A percentile compares a stretch with the other conserved stretches of the same genome.
phyloP scores from a whole-genome alignment of 1,139 yeast genomes.

The Suhomyces taliae region DNA sequence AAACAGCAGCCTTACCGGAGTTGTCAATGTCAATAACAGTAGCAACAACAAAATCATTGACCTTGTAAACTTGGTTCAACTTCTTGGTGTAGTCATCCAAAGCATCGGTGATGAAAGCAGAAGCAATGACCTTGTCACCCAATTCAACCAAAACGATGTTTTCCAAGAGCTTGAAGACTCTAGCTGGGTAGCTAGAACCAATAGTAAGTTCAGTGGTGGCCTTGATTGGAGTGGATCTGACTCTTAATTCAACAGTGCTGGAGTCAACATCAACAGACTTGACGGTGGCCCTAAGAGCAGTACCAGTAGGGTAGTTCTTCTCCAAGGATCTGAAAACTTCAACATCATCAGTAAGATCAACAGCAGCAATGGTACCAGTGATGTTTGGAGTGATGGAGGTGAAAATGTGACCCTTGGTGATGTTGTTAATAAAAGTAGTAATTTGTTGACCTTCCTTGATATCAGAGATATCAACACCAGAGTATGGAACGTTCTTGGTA shows the following conservation, averaged over 20 bases:
- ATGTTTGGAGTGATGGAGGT: constrained; percentile 68
- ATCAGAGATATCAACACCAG: constrained; percentile 37
- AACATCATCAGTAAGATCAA: constrained; percentile 65
- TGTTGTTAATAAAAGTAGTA: constrained; percentile 54
- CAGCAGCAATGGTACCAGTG: constrained; percentile 65
- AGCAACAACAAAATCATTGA: constrained; percentile 62
- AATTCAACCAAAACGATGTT: constrained; percentile 66
- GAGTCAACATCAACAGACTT: constrained; percentile 54
- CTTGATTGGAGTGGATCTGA: constrained; percentile 45
- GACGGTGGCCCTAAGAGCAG: constrained; percentile 63
- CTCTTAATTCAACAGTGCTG: constrained; percentile 49
- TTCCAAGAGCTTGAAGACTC: constrained; percentile 61
- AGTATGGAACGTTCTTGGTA: constrained; percentile 20
- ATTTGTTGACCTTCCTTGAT: constrained; percentile 44
- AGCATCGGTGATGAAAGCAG: constrained; percentile 76
- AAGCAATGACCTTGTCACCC: constrained; percentile 61
- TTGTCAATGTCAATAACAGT: constrained; percentile 60
- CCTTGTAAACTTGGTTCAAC: constrained; percentile 51
- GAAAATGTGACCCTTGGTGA: constrained; percentile 59
- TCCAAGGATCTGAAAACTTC: constrained; percentile 51
- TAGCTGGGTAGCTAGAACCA: constrained; percentile 65
- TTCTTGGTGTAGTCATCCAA: constrained; percentile 65
- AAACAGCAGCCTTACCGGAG: constrained; percentile 59
- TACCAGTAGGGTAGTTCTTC: constrained; percentile 64
- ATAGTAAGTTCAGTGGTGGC: constrained; percentile 53